These are phyloP conservation scores for Parachaetomium inaequale DNA, from an alignment of 495 filamentous ascomycete species.

Conservation along the genomic window DNA sequence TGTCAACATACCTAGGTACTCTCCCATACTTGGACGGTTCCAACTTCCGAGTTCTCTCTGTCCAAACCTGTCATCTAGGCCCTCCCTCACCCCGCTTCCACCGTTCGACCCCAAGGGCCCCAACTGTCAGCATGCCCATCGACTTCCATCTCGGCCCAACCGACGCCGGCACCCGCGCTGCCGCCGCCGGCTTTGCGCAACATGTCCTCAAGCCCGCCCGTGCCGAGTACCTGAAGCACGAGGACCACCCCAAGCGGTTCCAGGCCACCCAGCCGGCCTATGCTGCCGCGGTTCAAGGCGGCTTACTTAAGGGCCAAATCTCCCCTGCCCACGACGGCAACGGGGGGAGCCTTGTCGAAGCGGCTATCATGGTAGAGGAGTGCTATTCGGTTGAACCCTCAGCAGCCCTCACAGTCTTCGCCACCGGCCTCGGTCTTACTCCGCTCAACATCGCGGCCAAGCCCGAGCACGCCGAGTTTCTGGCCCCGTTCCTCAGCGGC, in stretches of 20 bases:
- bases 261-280: slow-evolving; percentile 47
- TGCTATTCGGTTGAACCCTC: slow-evolving; percentile 49
- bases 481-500: slow-evolving; percentile 47
- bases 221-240: slow-evolving; percentile 33
- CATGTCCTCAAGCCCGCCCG: slow-evolving; percentile 37
- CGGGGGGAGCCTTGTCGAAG: slow-evolving; percentile 43
- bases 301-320: slow-evolving; percentile 50
- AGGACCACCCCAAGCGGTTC: slow-evolving; percentile 39
- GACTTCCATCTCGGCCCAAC: slow-evolving; percentile 41
- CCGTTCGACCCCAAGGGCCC: background rate
- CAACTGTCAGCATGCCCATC: slow-evolving; percentile 30
- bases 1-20: too few relatives aligned
- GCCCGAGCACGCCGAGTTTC: slow-evolving; percentile 41
- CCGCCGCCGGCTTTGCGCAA: slow-evolving; percentile 35
- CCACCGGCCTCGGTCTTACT: slow-evolving; percentile 48
- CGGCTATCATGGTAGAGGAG: slow-evolving; percentile 51
- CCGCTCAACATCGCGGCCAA: slow-evolving; percentile 46
- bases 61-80: background rate
- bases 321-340: slow-evolving; percentile 43
- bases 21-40: too few relatives aligned
- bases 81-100: background rate
- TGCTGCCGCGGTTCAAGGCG: slow-evolving; percentile 37
- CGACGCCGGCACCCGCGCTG: slow-evolving; percentile 36
- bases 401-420: slow-evolving; percentile 49
- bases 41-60: too few relatives aligned